phyloP scores from a whole-genome alignment of 805 yeast genomes.

The Maudiozyma barnettii region DNA sequence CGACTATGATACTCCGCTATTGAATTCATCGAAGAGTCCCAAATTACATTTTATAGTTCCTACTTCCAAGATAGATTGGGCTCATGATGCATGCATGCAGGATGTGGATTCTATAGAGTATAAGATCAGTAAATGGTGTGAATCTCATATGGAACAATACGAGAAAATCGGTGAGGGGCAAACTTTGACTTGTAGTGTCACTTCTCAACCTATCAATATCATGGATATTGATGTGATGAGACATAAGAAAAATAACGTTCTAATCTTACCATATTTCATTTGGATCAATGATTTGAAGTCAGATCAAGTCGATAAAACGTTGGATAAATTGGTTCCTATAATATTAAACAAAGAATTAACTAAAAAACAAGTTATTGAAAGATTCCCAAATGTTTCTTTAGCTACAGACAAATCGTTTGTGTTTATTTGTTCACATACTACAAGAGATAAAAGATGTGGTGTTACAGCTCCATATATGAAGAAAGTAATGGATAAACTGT shows the following conservation, averaged over 20 bases:
- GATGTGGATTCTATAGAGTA: slow-evolving; percentile 39
- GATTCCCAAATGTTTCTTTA: slow-evolving; percentile 26
- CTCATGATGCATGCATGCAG: slow-evolving; percentile 49
- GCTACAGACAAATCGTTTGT: slow-evolving; percentile 41
- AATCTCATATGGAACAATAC: slow-evolving; percentile 10
- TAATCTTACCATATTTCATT: slow-evolving; percentile 65
- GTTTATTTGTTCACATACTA: slow-evolving; percentile 78
- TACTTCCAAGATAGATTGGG: slow-evolving; percentile 83
- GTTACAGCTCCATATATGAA: slow-evolving; percentile 86
- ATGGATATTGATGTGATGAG: slow-evolving; percentile 35
- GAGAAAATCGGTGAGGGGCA: slow-evolving; percentile 25
- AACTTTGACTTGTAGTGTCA: slow-evolving; percentile 30
- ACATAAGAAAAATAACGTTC: slow-evolving; percentile 45
- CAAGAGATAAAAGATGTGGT: slow-evolving; percentile 91
- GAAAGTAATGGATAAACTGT: slow-evolving; percentile 61
- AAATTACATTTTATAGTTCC: slow-evolving; percentile 70
- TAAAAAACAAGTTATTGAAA: slow-evolving; percentile 25
- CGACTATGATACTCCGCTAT: slow-evolving; percentile 37
- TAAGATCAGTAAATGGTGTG: slow-evolving; percentile 35
- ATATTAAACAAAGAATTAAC: slow-evolving; percentile 24
- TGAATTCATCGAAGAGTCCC: slow-evolving; percentile 62
- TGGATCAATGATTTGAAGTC: slow-evolving; percentile 48
- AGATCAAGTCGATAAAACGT: slow-evolving; percentile 35
- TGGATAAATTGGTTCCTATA: slow-evolving; percentile 36
- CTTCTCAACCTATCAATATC: slow-evolving; percentile 43